Evolutionary conservation across 768 basidiomycete genomes (phyloP).

Genomic region (Leccinum subgranulosum): DNA sequence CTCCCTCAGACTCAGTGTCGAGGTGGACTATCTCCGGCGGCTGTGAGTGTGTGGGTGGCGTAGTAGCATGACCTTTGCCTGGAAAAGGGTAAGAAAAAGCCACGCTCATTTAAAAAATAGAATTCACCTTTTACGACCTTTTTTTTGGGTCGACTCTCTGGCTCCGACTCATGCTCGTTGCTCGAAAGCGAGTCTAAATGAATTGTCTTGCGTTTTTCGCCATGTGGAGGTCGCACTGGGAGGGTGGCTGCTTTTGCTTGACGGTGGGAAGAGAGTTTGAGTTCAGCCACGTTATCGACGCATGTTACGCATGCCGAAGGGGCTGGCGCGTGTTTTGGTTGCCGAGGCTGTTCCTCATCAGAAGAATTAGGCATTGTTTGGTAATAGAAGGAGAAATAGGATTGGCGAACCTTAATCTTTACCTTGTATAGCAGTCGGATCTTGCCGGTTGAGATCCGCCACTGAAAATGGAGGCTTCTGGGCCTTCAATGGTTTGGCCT

Average conservation of each 20-base stretch:
- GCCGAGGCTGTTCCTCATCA: neutral
- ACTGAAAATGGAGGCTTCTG: neutral
- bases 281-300: neutral
- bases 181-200: no score
- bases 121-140: no score
- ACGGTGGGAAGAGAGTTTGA: neutral
- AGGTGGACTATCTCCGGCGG: no score
- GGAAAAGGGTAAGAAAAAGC: no score
- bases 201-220: neutral
- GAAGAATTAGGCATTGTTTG: neutral
- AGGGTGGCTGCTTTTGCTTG: neutral
- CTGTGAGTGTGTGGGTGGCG: no score
- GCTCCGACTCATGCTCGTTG: no score
- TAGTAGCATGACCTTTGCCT: no score
- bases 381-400: neutral
- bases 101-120: no score
- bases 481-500: neutral
- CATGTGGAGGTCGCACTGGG: neutral
- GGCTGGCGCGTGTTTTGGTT: neutral
- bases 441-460: neutral
- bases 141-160: no score
- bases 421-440: neutral
- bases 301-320: neutral
- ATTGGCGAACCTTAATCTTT: neutral
- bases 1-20: neutral